Conservation (phyloP, 352 stramenopile species). For the Globisporangium radiosum region DNA sequence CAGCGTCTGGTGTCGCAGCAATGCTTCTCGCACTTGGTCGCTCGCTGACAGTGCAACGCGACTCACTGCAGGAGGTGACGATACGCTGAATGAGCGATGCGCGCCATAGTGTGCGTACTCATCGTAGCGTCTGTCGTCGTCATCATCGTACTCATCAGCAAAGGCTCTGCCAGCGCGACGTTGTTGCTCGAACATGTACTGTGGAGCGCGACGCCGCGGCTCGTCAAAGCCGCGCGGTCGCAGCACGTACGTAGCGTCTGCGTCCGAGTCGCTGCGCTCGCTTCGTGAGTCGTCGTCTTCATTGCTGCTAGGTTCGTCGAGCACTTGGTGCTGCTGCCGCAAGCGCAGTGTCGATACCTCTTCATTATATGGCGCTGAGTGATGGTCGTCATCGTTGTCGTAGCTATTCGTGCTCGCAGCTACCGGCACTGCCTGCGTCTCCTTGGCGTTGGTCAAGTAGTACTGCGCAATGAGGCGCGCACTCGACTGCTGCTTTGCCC, state of each 20-base stretch:
- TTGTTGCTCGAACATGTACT: too few relatives aligned
- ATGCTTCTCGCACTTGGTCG: conserved; percentile 43
- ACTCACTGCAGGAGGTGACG: conserved; percentile 3
- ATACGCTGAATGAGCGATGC: background rate
- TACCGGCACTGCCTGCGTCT: background rate
- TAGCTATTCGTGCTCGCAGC: background rate
- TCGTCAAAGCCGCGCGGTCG: too few relatives aligned
- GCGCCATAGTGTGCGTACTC: background rate
- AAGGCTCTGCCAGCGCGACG: too few relatives aligned
- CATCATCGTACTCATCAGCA: too few relatives aligned
- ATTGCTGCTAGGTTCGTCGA: too few relatives aligned
- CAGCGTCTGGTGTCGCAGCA: conserved; percentile 28
- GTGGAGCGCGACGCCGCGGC: too few relatives aligned
- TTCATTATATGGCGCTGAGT: background rate
- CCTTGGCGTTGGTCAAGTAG: conserved; percentile 31
- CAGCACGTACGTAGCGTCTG: too few relatives aligned
- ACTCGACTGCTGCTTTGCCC: conserved; percentile 40
- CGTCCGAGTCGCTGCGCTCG: too few relatives aligned
- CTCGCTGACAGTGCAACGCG: conserved; percentile 37
- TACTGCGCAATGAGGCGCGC: conserved; percentile 56
- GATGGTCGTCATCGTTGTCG: conserved; percentile 7
- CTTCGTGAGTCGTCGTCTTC: too few relatives aligned
- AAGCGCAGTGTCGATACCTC: too few relatives aligned
- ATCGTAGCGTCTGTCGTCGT: background rate
- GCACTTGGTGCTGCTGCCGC: too few relatives aligned